These are phyloP conservation scores for Erysimum pusillum DNA, from an alignment of 441 rosid genomes.

Conservation along the genomic window DNA sequence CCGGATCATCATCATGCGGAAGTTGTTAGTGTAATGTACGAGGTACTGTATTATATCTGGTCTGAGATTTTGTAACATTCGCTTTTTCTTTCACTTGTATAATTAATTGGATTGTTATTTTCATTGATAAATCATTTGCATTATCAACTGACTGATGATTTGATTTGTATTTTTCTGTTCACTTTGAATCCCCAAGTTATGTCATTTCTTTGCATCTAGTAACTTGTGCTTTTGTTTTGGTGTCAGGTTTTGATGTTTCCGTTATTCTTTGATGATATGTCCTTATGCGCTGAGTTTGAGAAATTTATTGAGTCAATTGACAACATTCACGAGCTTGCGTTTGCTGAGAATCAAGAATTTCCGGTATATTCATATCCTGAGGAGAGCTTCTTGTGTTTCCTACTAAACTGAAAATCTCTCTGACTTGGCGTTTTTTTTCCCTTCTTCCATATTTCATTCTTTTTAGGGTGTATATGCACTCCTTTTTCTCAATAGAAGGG, in stretches of 20 bases:
- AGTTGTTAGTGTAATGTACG: constrained; percentile 94
- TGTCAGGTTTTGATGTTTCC: constrained; percentile 97
- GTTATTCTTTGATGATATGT: constrained; percentile 80
- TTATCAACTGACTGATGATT: constrained; percentile 11
- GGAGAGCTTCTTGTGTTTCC: constrained; percentile 38
- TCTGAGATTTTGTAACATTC: background rate
- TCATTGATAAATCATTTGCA: constrained; percentile 17
- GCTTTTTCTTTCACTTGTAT: constrained; percentile 11
- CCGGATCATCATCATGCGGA: constrained; percentile 72
- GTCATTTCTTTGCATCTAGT: constrained; percentile 2
- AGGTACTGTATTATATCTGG: constrained; percentile 59
- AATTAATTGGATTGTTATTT: background rate
- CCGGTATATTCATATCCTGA: constrained; percentile 64
- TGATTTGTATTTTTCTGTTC: constrained; percentile 5
- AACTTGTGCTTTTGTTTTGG: constrained; percentile 29
- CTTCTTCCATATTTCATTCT: constrained; percentile 14
- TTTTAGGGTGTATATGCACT: constrained; percentile 92
- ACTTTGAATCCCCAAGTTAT: constrained; percentile 11
- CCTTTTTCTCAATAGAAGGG: constrained; percentile 93
- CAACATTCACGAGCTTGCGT: constrained; percentile 90
- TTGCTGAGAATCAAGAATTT: constrained; percentile 92
- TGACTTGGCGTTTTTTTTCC: constrained; percentile 32
- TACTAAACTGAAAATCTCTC: constrained; percentile 34
- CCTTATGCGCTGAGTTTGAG: constrained; percentile 85
- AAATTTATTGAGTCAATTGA: constrained; percentile 90